Percentiles rank a stretch among this genome's conserved stretches.
Evolutionary conservation across 2,329 filamentous ascomycete genomes (phyloP).

Genomic region (Rasamsonia emersonii): DNA sequence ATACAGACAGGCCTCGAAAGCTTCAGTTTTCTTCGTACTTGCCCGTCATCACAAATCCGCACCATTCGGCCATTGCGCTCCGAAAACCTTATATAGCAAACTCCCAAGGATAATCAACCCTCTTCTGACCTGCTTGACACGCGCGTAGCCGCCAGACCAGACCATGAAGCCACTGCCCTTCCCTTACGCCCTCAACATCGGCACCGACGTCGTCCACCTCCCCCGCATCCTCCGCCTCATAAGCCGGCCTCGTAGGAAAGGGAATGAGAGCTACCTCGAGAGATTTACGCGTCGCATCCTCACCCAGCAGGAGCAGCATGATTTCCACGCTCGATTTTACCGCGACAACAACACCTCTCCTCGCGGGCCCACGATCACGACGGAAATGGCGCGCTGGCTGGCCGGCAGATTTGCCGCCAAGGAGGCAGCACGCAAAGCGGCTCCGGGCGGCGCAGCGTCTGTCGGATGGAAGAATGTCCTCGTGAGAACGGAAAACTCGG

Average conservation of each 20-base stretch:
- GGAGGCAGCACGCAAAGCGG: conserved; percentile 66
- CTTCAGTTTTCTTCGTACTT: no score
- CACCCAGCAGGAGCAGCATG: conserved; percentile 28
- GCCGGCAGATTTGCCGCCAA: conserved; percentile 60
- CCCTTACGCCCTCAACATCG: conserved; percentile 59
- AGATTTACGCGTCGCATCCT: conserved; percentile 35
- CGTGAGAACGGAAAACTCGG: conserved; percentile 23
- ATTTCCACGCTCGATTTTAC: conserved; percentile 28
- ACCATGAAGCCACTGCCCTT: conserved; percentile 41
- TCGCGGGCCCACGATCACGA: conserved; percentile 10
- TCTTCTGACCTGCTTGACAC: no score
- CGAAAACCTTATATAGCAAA: no score
- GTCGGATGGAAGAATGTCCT: conserved; percentile 56
- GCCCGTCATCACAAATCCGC: no score
- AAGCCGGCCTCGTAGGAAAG: conserved; percentile 27
- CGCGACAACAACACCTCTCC: conserved; percentile 3
- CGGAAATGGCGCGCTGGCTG: conserved; percentile 34
- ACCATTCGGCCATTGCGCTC: no score
- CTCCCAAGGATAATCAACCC: no score
- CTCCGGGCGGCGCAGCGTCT: conserved; percentile 42
- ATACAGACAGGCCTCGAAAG: no score
- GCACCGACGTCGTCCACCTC: conserved; percentile 70
- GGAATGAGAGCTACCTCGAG: conserved; percentile 18
- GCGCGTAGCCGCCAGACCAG: no score
- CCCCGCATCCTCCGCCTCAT: conserved; percentile 56